These are phyloP conservation scores for Ophiostoma sp. DNA, from an alignment of 2,329 filamentous ascomycete species.

Conservation along the genomic window DNA sequence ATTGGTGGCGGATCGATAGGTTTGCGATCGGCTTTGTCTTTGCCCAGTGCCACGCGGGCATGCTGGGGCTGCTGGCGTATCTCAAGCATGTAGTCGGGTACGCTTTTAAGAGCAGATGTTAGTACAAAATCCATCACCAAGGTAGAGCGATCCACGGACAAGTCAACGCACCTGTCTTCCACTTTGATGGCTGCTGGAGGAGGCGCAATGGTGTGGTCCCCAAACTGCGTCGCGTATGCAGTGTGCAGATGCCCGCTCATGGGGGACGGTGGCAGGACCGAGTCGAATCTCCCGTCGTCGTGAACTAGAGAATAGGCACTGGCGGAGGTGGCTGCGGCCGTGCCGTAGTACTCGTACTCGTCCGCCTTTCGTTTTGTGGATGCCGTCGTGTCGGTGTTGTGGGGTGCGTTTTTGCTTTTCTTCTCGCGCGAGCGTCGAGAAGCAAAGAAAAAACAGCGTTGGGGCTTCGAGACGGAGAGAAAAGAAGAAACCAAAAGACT, in stretches of 20 bases:
- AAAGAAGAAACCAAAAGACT: neutral
- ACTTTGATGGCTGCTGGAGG: constrained; percentile 21
- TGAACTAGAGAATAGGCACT: neutral
- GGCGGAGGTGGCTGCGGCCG: neutral
- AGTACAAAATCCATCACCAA: neutral
- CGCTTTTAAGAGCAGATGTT: neutral
- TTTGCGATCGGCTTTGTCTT: constrained; percentile 79
- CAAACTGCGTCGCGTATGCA: constrained; percentile 27
- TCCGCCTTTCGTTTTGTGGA: constrained; percentile 12
- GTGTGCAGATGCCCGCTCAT: constrained; percentile 29
- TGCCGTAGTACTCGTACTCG: constrained; percentile 13
- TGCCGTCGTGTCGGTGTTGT: constrained; percentile 11
- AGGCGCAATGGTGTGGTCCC: constrained; percentile 26
- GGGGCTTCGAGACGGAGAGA: neutral
- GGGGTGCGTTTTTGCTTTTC: neutral
- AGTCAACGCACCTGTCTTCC: constrained; percentile 24
- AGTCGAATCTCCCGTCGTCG: constrained; percentile 17
- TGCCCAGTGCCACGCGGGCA: constrained; percentile 68
- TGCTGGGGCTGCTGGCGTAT: constrained; percentile 67
- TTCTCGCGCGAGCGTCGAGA: constrained; percentile 8
- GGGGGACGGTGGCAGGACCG: constrained; percentile 22
- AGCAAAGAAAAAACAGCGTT: constrained; percentile 2
- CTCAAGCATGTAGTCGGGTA: constrained; percentile 36
- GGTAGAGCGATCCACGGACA: neutral
- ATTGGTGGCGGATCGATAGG: constrained; percentile 87